A percentile compares a stretch with the other conserved stretches of the same genome.
phyloP scores from a whole-genome alignment of 2,329 filamentous ascomycete species.

The Fusarium verrucosum region DNA sequence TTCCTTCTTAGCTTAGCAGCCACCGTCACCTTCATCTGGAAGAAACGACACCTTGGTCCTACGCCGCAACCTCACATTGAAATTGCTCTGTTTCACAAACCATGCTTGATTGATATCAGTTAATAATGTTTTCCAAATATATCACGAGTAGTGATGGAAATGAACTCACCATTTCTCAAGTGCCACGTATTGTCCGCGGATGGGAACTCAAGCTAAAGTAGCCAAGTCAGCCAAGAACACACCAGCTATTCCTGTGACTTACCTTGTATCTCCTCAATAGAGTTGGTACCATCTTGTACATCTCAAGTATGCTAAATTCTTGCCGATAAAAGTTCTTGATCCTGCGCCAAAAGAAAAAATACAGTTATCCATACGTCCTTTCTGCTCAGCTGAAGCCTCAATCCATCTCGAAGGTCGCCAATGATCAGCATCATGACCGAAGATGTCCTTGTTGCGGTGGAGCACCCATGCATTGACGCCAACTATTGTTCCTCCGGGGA shows the following conservation, averaged over 20 bases:
- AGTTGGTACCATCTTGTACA: slow-evolving; percentile 67
- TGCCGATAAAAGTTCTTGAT: slow-evolving; percentile 73
- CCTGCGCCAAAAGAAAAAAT: slow-evolving; percentile 72
- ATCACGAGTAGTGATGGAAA: not conserved
- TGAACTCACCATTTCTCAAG: not conserved
- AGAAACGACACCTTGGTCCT: not conserved
- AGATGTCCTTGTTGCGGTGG: slow-evolving; percentile 72
- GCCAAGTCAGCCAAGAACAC: not conserved
- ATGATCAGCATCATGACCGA: slow-evolving; percentile 70
- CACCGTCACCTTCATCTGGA: not conserved
- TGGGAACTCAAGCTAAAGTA: not conserved
- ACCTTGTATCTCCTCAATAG: slow-evolving; percentile 1
- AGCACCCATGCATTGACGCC: slow-evolving; percentile 80
- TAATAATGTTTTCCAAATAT: too few relatives aligned
- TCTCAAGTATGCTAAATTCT: slow-evolving; percentile 69
- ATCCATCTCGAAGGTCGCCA: slow-evolving; percentile 68
- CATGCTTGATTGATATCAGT: not conserved
- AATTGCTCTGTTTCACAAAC: slow-evolving; percentile 6
- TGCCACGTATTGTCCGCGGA: not conserved
- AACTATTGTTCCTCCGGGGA: slow-evolving; percentile 75
- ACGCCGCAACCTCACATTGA: not conserved
- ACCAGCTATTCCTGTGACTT: not conserved
- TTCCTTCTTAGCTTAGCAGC: too few relatives aligned
- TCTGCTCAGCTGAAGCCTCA: slow-evolving; percentile 55
- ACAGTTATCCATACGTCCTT: slow-evolving; percentile 21